These are phyloP conservation scores for Fusarium illudens DNA, from an alignment of 2,329 filamentous ascomycete species.

Conservation along the genomic window DNA sequence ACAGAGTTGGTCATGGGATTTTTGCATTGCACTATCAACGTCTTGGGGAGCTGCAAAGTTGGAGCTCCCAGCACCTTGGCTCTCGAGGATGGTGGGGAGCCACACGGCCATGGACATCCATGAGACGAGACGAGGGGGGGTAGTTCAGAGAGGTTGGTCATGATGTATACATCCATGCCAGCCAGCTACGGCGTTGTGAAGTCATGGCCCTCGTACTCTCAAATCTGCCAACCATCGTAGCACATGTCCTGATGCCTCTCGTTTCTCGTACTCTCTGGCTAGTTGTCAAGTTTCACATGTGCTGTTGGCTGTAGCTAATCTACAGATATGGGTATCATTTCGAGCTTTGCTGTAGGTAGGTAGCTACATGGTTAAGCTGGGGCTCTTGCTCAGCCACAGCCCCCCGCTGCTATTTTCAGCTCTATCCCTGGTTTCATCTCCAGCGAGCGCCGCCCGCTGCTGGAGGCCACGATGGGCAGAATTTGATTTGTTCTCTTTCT, in stretches of 20 bases:
- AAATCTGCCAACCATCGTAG: not conserved
- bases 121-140: not conserved
- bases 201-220: not conserved
- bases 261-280: not conserved
- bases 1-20: not conserved
- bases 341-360: not conserved
- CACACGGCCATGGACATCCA: not conserved
- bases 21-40: not conserved
- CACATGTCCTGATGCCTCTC: not conserved
- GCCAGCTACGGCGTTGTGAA: not conserved
- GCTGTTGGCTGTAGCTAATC: not conserved
- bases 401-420: conserved; percentile 37
- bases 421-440: not conserved
- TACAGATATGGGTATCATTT: not conserved
- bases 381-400: conserved; percentile 34
- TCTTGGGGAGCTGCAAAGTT: not conserved
- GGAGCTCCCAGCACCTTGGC: too few relatives aligned
- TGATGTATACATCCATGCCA: not conserved
- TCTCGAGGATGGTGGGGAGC: not conserved
- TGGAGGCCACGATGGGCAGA: not conserved
- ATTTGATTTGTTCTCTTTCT: not conserved
- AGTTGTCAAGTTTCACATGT: conserved; percentile 2
- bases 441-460: not conserved
- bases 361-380: conserved; percentile 1
- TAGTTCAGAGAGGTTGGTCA: not conserved